Evolutionary conservation across 768 basidiomycete genomes (phyloP).

Genomic region (Cystofilobasidium bisporidii): DNA sequence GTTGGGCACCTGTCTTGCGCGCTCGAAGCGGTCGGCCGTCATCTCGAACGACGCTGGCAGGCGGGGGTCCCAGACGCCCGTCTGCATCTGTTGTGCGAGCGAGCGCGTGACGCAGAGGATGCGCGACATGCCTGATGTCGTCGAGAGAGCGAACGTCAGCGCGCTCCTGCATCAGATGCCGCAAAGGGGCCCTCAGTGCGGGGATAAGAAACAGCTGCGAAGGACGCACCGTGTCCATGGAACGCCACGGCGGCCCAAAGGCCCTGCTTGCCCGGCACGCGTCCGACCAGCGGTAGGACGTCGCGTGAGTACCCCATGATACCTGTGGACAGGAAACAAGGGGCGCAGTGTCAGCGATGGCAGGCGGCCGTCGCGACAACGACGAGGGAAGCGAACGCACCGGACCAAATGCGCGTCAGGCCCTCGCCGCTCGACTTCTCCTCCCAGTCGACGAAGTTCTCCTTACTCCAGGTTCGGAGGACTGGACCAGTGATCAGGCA

Average conservation of each 20-base stretch:
- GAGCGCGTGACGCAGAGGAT: constrained; percentile 31
- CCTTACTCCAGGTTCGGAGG: neutral
- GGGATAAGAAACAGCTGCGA: neutral
- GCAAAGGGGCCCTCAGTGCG: neutral
- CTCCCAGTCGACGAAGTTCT: constrained; percentile 13
- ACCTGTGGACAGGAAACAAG: neutral
- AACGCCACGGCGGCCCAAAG: constrained; percentile 9
- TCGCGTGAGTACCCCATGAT: constrained; percentile 28
- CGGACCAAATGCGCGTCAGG: constrained; percentile 17
- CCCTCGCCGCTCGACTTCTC: constrained; percentile 16
- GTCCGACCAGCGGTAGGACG: constrained; percentile 20
- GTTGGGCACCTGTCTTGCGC: constrained; percentile 10
- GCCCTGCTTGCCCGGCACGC: constrained; percentile 13
- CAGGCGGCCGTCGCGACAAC: too few relatives aligned
- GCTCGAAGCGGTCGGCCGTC: constrained; percentile 30
- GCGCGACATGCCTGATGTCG: constrained; percentile 33
- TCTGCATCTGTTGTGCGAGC: constrained; percentile 30
- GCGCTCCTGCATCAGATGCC: too few relatives aligned
- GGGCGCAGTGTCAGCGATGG: too few relatives aligned
- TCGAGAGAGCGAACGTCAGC: too few relatives aligned
- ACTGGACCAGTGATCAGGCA: neutral
- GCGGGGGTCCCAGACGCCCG: constrained; percentile 31
- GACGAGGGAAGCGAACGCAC: constrained; percentile 1
- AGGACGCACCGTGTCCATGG: constrained; percentile 12
- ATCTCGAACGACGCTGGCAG: constrained; percentile 32